Base-by-base conservation (phyloP, 257 asterid species). In the Nicotiana undulata region DNA sequence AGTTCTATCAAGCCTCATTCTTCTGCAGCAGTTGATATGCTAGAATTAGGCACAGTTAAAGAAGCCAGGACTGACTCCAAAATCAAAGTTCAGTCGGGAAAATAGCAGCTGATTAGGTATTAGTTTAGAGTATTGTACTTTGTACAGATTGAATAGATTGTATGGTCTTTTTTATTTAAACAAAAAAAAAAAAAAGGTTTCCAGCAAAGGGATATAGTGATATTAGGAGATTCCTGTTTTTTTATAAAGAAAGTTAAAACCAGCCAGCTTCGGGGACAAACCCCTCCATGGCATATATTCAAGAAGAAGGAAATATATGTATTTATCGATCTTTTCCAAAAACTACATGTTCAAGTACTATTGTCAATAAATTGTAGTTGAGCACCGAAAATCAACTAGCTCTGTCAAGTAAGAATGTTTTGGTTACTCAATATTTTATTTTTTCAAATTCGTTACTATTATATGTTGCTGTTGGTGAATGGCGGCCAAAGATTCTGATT, bases 1-100 rank as follows among this genome's bases (percentile, higher is more conserved):
- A 82, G 88, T 66, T 90, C 97, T 1, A 86, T 93, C 37, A 93
- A 84, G 20, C 98, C 94, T 20, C 86, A 82, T 76, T 81, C 31
- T 44, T 20, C 76, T 60, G 15, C 55, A 58, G 17, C 55, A 63
- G 82, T 37, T 16, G 81, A 82, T 17, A 80, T 22, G 74, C 49
- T 87, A 26, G 95, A 90, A 86, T 74, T 80, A 9, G 92, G 89
- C 65, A 34, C 75, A 3, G 80, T 40, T 20, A 79, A 81, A 64
- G 76, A 81, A 16, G 31, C 46, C 18, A 79, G 28, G 10, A 18
- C 37, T 1, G 77, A 80, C 59, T 18, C 68, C 32, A 79, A 40
- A 8, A 26, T 55, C 76, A 46, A 64, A 70, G 72, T 60, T 44
- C 79, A 79, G 56, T 81, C 9, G 58, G 52, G 64, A 29, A 59